Base-by-base conservation (phyloP, 179 eudicot genomes). In the Beta lomatogona region DNA sequence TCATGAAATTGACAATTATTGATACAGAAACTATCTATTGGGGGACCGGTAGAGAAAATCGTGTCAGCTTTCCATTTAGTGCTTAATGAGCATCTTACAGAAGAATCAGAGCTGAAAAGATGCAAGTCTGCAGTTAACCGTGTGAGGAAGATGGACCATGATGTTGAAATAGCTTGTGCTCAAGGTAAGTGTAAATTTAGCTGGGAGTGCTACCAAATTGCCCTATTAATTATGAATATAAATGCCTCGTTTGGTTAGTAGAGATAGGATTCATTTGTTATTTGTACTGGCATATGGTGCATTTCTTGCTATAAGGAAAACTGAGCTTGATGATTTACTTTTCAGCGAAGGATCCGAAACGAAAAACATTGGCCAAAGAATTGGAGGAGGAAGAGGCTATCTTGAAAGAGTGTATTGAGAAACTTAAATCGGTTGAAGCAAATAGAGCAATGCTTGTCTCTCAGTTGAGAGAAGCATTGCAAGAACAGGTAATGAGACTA, bases 31-130 rank as follows among this genome's bases (percentile, higher is more conserved):
- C 71, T 96, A 83, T 84, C 93, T 45, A 87, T 92, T 75, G 99
- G 99, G 74, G 92, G 97, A 60, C 78, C 92, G 58, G 92, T 90
- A 12, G 99, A 96, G 80, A 96, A 87, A 85, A 96, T 96, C 16
- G 96, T 96, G n/a, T 91, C 99, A 61, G 98, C 98, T 65, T 91
- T 89, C 83, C 92, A 94, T 88, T 79, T 80, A 79, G 95, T 94
- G 14, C 83, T 82, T 46, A 88, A 91, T 86, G 99, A 94, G 73
- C 91, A 86, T 73, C 71, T 86, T 71, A 86, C 72, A 71, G 98
- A 96, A 90, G 95, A 92, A 71, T 87, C 88, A 57, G 93, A 90
- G 85, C 87, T 91, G 96, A 85, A 50, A 76, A 90, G 84, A 82
- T 94, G 99, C 91, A 94, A 90, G 85, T 90, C 98, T 80, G 91